Evolutionary conservation across 805 yeast genomes (phyloP), one percentile per base, ranked within the genome.

Genomic region (Ogataea corticis): DNA sequence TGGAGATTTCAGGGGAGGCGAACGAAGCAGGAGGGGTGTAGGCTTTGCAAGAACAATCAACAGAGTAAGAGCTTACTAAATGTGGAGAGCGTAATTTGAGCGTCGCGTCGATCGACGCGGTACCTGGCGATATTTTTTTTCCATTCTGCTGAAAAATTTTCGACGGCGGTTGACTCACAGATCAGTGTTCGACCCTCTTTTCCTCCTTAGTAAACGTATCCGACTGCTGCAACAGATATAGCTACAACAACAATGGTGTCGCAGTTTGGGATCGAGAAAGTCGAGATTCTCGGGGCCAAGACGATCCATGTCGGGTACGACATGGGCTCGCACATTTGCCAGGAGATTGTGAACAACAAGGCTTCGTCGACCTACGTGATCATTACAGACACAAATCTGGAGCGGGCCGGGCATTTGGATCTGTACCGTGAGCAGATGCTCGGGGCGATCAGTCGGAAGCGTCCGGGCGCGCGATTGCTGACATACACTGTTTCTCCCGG

Each of bases 331-430:
- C 91, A 87, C 58, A 82, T 92, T 44, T 86, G 88, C 46, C 64
- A 72, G 7, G 87, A 87, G 52, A 78, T 84, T 36, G 71, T 90
- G 30, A 57, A 66, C 9, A 73, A 74, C 27, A 74, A 83, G 57
- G 77, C 82, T 41, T 87, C 97, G 6, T 89, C 97, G 5, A 92
- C 98, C 10, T 94, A 94, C 70, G 96, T 91, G 48, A 72, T 94
- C 49, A 78, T 94, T 52, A 88, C 96, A 31, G 99, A 94, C 67
- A 70, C 86, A 23, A 88, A 94, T 68, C 75, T 94, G 58, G 79
- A 74, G 33, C 70, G 79, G 49, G 78, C 85, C n/a, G 79, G 80
- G 21, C 85, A 83, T 56, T 79, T 82, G 57, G 70, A 70, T 21
- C 65, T 70, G 6, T 76, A 82, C 52, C 60, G 62, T 5, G 49